Base-by-base conservation (phyloP, 179 eudicot species). In the Spergularia azorica region DNA sequence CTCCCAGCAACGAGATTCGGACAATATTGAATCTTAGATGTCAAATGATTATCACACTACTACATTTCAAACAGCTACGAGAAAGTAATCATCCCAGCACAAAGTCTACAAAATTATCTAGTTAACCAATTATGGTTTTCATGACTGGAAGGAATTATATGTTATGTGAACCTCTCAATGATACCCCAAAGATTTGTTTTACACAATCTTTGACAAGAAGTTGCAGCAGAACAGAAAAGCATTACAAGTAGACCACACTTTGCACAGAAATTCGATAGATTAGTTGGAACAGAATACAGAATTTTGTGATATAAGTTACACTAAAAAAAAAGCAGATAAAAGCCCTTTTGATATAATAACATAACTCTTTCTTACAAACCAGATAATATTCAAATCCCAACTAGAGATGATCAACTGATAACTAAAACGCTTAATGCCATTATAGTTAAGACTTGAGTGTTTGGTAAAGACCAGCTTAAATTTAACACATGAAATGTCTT, bases 401-500 rank as follows among this genome's bases (percentile, higher is more conserved):
- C 62, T 70, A 50, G 17, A 16, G 16, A 14, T 26, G 32, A 26
- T 26, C 1, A 26, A 26, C 32, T 17, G 62, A 70, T n/a, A 46
- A 46, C 63, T 54, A 21, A 70, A 26, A 52, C 1, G 8, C 76
- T 15, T 62, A 36, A 61, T 63, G 71, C 21, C n/a, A 72, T 62
- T 52, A 58, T 38, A 70, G 56, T 78, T 72, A 73, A 54, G 51
- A 74, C 39, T 32, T 64, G 65, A 48, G 63, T 67, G 58, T 66
- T 71, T 41, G 73, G 16, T 48, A 76, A 67, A 55, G 54, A 39
- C 62, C n/a, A 68, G 46, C 70, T 67, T 39, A 11, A 52, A 51
- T 57, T 46, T 17, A 65, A 72, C 72, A 72, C 5, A 36, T 13
- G 11, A 65, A 69, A 46, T 36, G 70, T 66, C 83, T 72, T 72